Conservation (phyloP, 2,329 filamentous ascomycete species). For the Nemania sp. region DNA sequence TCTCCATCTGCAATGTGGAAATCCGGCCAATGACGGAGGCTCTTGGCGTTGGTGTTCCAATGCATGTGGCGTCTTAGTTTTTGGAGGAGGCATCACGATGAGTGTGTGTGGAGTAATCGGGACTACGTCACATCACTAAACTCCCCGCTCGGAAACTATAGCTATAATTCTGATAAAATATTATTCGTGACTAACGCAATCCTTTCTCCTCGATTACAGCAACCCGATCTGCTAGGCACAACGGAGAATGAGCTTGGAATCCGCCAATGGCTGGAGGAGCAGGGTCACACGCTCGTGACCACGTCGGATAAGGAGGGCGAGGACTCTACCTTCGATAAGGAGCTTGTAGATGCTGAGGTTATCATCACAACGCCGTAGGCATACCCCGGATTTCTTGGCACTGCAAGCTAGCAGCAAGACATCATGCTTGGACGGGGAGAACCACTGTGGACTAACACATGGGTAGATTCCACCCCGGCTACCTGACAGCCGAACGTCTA, state of each 20-base stretch:
- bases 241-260: constrained; percentile 99
- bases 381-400: constrained; percentile 41
- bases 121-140: constrained; percentile 39
- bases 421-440: not conserved
- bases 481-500: constrained; percentile 95
- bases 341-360: constrained; percentile 95
- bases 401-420: constrained; percentile 16
- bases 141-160: constrained; percentile 14
- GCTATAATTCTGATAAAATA: not conserved
- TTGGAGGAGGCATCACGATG: constrained; percentile 24
- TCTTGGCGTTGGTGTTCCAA: constrained; percentile 20
- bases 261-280: constrained; percentile 96
- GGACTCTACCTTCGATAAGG: constrained; percentile 92
- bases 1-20: constrained; percentile 17
- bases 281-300: constrained; percentile 95
- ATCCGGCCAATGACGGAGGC: constrained; percentile 32
- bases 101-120: constrained; percentile 41
- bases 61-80: constrained; percentile 35
- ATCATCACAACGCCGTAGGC: constrained; percentile 97
- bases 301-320: constrained; percentile 98
- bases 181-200: constrained; percentile 42
- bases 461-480: constrained; percentile 92
- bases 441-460: constrained; percentile 34
- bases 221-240: constrained; percentile 88
- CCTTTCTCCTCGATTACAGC: constrained; percentile 56